Evolutionary conservation across 345 rosid genomes (phyloP).

Genomic region (Rhizophora apiculata): DNA sequence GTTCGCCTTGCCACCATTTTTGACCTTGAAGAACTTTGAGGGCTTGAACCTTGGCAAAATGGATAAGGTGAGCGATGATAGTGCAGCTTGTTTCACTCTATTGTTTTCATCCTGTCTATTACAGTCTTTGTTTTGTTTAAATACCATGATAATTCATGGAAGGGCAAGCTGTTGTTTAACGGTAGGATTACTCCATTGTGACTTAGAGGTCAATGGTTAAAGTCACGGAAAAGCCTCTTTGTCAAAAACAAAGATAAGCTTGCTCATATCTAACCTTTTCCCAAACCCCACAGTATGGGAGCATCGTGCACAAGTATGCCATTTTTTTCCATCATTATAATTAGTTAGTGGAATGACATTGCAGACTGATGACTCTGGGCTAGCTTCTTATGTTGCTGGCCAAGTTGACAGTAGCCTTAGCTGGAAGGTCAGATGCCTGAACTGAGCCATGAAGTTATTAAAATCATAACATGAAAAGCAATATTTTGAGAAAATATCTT

Average conservation of each 20-base stretch:
- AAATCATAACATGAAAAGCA: neutral
- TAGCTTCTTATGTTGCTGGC: constrained; percentile 84
- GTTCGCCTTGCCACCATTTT: constrained; percentile 61
- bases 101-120: too few relatives aligned
- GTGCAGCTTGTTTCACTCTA: neutral
- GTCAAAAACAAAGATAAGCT: too few relatives aligned
- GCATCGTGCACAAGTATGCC: too few relatives aligned
- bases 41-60: constrained; percentile 78
- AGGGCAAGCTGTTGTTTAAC: too few relatives aligned
- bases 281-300: too few relatives aligned
- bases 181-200: too few relatives aligned
- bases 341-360: constrained; percentile 1
- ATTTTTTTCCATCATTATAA: too few relatives aligned
- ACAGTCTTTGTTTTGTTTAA: neutral
- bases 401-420: constrained; percentile 76
- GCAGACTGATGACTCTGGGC: constrained; percentile 84
- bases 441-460: neutral
- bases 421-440: constrained; percentile 63
- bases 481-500: neutral
- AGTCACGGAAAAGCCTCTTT: too few relatives aligned
- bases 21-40: constrained; percentile 87
- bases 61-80: constrained; percentile 48
- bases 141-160: constrained; percentile 3
- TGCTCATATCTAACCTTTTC: too few relatives aligned
- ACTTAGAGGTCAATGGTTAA: too few relatives aligned